Percentiles rank a stretch among this genome's conserved stretches.
These are phyloP conservation scores for Clonostachys solani DNA, from an alignment of 2,329 filamentous ascomycete species.

Conservation along the genomic window DNA sequence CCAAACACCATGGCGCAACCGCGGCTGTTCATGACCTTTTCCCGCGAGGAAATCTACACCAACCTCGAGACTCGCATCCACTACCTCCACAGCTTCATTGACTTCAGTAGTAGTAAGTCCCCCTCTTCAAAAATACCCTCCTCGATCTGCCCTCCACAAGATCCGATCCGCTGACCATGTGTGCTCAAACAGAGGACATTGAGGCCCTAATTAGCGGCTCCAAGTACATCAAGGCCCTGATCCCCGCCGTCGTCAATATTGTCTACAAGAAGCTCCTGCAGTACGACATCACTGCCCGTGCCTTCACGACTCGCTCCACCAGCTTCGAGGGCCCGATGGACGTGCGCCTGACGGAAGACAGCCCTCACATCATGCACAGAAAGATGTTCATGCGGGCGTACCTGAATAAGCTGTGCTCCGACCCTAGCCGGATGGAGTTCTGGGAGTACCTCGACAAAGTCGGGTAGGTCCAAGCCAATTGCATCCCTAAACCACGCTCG, in stretches of 20 bases:
- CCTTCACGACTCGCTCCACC: conserved; percentile 61
- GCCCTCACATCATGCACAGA: conserved; percentile 70
- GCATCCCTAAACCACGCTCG: neutral
- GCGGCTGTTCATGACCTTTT: conserved; percentile 42
- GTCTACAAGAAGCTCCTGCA: conserved; percentile 78
- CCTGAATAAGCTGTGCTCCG: conserved; percentile 68
- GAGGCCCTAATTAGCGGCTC: conserved; percentile 64
- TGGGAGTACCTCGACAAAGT: conserved; percentile 85
- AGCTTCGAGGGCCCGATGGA: conserved; percentile 66
- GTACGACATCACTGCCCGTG: conserved; percentile 78
- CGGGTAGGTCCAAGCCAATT: conserved; percentile 42
- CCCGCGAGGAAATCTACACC: conserved; percentile 68
- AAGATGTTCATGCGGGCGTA: conserved; percentile 79
- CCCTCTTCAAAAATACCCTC: neutral
- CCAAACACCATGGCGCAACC: too few species aligned
- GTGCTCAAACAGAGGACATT: conserved; percentile 53
- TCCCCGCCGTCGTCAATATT: conserved; percentile 79
- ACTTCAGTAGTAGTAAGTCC: conserved; percentile 64
- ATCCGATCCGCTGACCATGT: neutral
- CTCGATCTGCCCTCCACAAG: neutral
- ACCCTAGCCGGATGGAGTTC: conserved; percentile 71
- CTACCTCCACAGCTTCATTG: conserved; percentile 72
- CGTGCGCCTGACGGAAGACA: conserved; percentile 58
- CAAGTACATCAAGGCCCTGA: conserved; percentile 78
- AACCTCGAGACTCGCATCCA: conserved; percentile 64